Percentiles rank a stretch among this genome's conserved stretches.
Evolutionary conservation across 2,329 filamentous ascomycete genomes (phyloP).

Genomic region (Arthrobotrys musiformis): DNA sequence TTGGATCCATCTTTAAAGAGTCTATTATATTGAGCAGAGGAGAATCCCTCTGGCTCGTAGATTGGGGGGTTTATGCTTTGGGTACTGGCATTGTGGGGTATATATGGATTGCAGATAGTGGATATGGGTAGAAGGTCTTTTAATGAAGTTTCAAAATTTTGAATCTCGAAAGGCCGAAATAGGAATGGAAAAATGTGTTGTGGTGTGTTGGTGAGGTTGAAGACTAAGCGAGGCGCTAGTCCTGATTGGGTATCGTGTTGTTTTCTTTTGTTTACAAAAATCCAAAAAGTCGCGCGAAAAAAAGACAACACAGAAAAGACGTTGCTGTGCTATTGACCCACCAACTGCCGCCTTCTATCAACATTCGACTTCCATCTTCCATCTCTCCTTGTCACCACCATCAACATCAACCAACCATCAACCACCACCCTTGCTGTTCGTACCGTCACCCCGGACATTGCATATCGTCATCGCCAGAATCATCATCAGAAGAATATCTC

Average conservation of each 20-base stretch:
- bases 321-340: too few species aligned
- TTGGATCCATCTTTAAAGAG: slow-evolving; percentile 30
- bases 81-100: slow-evolving; percentile 1
- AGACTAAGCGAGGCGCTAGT: slow-evolving; percentile 14
- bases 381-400: neutral
- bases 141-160: neutral
- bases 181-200: slow-evolving; percentile 35
- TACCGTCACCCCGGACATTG: too few species aligned
- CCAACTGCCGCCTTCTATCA: too few species aligned
- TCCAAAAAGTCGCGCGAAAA: slow-evolving; percentile 13
- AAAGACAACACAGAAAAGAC: slow-evolving; percentile 27
- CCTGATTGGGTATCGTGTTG: slow-evolving; percentile 33
- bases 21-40: neutral
- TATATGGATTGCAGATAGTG: neutral
- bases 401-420: too few species aligned
- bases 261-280: slow-evolving; percentile 46
- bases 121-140: neutral
- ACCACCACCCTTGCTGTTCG: too few species aligned
- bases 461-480: too few species aligned
- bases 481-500: too few species aligned
- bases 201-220: slow-evolving; percentile 26
- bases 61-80: neutral
- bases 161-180: neutral
- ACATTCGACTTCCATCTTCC: neutral
- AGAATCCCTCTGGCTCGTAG: neutral